Evolutionary conservation across 768 basidiomycete genomes (phyloP).

Genomic region (Mrakia frigida): DNA sequence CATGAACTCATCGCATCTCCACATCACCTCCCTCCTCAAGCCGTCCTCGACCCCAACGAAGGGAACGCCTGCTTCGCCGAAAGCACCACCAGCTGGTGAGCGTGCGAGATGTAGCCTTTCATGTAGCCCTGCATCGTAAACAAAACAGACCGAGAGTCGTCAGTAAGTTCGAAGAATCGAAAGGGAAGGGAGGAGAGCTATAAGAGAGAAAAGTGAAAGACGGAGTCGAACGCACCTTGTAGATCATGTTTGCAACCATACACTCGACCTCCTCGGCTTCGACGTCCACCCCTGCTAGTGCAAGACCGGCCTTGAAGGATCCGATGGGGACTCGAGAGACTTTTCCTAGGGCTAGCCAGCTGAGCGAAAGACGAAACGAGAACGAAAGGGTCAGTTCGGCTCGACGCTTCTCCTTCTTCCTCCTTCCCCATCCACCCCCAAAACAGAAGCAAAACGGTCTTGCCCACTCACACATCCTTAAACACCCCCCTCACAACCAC

Average conservation of each 20-base stretch:
- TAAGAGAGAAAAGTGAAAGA: background rate
- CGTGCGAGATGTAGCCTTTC: slow-evolving; percentile 93
- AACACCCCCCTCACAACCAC: slow-evolving; percentile 78
- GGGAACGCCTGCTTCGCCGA: slow-evolving; percentile 77
- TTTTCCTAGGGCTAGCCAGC: slow-evolving; percentile 74
- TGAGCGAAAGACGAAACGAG: slow-evolving; percentile 41
- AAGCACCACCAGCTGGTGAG: slow-evolving; percentile 87
- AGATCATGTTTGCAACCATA: slow-evolving; percentile 90
- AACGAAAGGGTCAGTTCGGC: background rate
- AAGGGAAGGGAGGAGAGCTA: no score
- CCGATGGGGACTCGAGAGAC: slow-evolving; percentile 68
- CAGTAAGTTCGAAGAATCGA: no score
- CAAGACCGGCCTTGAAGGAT: slow-evolving; percentile 14
- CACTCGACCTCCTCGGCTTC: slow-evolving; percentile 83
- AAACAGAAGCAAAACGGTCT: background rate
- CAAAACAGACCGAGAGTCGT: background rate
- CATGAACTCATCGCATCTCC: background rate
- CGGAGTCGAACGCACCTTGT: slow-evolving; percentile 50
- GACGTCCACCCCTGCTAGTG: slow-evolving; percentile 39
- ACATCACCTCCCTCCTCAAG: background rate
- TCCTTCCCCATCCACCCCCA: background rate
- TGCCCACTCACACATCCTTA: slow-evolving; percentile 46
- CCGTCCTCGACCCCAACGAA: slow-evolving; percentile 44
- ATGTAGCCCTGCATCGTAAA: slow-evolving; percentile 57
- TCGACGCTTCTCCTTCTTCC: background rate